Conservation (phyloP, 345 rosid species). For the Jatropha curcas region DNA sequence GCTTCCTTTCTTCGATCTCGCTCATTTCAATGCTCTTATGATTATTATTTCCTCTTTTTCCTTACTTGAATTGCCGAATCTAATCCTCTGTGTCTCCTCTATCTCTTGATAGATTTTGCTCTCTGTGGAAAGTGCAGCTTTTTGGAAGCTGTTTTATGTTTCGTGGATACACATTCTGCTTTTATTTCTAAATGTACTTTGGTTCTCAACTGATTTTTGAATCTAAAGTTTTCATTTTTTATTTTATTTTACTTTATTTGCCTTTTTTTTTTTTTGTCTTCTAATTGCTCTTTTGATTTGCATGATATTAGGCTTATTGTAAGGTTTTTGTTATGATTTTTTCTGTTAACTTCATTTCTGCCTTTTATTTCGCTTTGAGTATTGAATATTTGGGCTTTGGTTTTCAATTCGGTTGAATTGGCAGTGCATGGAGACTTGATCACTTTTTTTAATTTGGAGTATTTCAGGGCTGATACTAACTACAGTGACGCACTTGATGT, state of each 20-base stretch:
- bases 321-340: background rate
- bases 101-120: background rate
- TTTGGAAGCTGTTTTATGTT: conserved; percentile 13
- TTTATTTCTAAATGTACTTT: conserved; percentile 14
- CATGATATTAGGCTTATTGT: background rate
- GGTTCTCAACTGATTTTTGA: conserved; percentile 1
- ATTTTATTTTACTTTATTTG: background rate
- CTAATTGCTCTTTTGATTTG: background rate
- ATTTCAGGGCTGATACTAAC: background rate
- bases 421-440: background rate
- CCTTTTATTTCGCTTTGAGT: background rate
- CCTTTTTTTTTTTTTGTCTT: too few relatives aligned
- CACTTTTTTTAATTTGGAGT: background rate
- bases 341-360: background rate
- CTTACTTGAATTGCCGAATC: background rate
- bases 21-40: background rate
- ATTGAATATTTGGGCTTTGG: background rate
- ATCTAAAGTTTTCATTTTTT: background rate
- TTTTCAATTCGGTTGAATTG: background rate
- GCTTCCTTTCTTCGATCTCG: conserved; percentile 8
- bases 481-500: background rate
- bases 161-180: background rate
- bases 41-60: background rate
- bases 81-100: conserved; percentile 8
- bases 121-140: conserved; percentile 11